Conservation (phyloP, 257 asterid species). For the Echium plantagineum region DNA sequence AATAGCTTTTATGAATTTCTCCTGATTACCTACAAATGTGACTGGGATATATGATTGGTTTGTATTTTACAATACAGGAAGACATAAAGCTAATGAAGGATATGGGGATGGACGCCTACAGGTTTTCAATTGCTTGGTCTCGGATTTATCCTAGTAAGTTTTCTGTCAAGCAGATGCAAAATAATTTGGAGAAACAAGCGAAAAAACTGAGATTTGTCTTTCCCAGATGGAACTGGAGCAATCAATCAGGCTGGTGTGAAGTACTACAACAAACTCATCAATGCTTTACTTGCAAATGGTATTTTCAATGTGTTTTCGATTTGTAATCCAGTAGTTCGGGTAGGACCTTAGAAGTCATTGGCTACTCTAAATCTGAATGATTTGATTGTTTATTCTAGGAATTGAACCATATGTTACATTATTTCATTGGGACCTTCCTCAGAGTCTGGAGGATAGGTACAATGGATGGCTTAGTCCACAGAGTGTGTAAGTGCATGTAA, state of each 20-base stretch:
- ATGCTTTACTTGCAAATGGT: conserved; percentile 67
- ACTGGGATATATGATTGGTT: neutral
- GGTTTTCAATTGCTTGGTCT: conserved; percentile 90
- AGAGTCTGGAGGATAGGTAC: conserved; percentile 55
- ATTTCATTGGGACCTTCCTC: conserved; percentile 96
- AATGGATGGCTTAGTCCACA: conserved; percentile 58
- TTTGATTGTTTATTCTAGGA: conserved; percentile 22
- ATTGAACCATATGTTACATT: conserved; percentile 77
- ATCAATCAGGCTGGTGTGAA: conserved; percentile 78
- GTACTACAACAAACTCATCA: conserved; percentile 68
- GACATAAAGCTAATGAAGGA: conserved; percentile 68
- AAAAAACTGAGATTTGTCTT: neutral
- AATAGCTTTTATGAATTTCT: too few relatives aligned
- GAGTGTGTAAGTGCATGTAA: conserved; percentile 36
- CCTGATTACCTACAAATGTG: too few relatives aligned
- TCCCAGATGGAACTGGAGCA: conserved; percentile 65
- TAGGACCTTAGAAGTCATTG: too few relatives aligned
- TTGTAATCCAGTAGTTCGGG: neutral
- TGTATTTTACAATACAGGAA: conserved; percentile 29
- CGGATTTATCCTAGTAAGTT: conserved; percentile 74
- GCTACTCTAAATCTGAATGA: too few relatives aligned
- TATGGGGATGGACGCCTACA: conserved; percentile 91
- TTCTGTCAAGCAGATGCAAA: neutral
- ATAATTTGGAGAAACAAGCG: neutral
- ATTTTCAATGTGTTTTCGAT: neutral